These are phyloP conservation scores for Pseudogymnoascus verrucosus DNA, from an alignment of 2,329 filamentous ascomycete species.

Conservation along the genomic window DNA sequence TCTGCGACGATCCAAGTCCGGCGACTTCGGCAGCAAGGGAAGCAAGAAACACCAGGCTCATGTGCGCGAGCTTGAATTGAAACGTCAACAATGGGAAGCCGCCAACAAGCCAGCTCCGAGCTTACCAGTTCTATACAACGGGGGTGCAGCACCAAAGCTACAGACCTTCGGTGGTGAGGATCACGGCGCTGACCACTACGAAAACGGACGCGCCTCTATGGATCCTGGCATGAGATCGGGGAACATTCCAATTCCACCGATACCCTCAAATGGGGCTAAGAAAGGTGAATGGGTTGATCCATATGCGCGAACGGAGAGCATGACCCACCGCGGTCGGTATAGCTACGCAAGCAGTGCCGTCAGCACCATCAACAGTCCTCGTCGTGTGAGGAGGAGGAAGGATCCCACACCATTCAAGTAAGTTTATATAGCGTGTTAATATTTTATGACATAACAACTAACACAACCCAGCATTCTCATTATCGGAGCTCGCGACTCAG, in stretches of 20 bases:
- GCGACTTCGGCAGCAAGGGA: conserved; percentile 51
- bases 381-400: conserved; percentile 86
- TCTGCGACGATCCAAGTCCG: conserved; percentile 60
- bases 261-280: conserved; percentile 33
- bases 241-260: conserved; percentile 46
- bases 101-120: conserved; percentile 50
- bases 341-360: conserved; percentile 91
- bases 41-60: conserved; percentile 50
- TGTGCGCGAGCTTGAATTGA: conserved; percentile 40
- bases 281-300: conserved; percentile 58
- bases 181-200: conserved; percentile 31
- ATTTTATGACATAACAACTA: conserved; percentile 16
- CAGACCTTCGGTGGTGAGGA: conserved; percentile 49
- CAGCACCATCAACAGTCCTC: conserved; percentile 86
- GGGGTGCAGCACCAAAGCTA: conserved; percentile 23
- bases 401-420: conserved; percentile 98
- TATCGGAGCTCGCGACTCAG: conserved; percentile 76
- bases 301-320: conserved; percentile 81
- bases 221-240: conserved; percentile 35
- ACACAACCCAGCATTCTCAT: conserved; percentile 64
- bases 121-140: conserved; percentile 41
- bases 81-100: conserved; percentile 47
- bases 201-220: conserved; percentile 42
- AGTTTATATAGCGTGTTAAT: conserved; percentile 33
- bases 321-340: conserved; percentile 92